Percentiles rank a stretch among this genome's conserved stretches.
These are phyloP conservation scores for Colletotrichum sp. DNA, from an alignment of 2,329 filamentous ascomycete species.

Conservation along the genomic window DNA sequence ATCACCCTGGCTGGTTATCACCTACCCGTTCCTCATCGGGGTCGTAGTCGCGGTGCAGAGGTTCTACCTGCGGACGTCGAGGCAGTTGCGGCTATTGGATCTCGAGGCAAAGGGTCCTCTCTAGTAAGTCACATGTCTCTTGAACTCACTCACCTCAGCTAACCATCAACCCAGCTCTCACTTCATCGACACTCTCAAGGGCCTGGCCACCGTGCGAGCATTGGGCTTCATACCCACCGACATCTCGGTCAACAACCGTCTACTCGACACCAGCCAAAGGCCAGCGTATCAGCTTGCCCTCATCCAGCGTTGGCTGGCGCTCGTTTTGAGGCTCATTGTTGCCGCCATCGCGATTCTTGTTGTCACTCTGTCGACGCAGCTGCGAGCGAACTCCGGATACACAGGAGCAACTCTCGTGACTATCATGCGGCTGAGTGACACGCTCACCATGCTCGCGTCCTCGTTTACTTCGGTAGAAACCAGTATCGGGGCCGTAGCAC, in stretches of 20 bases:
- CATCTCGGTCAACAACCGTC: slow-evolving; percentile 46
- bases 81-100: slow-evolving; percentile 65
- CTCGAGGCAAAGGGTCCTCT: slow-evolving; percentile 66
- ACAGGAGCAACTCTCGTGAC: slow-evolving; percentile 43
- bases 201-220: slow-evolving; percentile 60
- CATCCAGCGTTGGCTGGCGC: slow-evolving; percentile 62
- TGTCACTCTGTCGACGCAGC: slow-evolving; percentile 52
- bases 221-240: slow-evolving; percentile 57
- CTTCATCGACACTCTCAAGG: slow-evolving; percentile 61
- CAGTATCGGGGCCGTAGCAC: slow-evolving; percentile 30
- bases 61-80: slow-evolving; percentile 64
- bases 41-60: slow-evolving; percentile 57
- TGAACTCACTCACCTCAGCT: not conserved
- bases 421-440: slow-evolving; percentile 39
- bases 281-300: slow-evolving; percentile 63
- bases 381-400: slow-evolving; percentile 39
- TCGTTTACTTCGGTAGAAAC: slow-evolving; percentile 37
- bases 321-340: slow-evolving; percentile 56
- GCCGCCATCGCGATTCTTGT: slow-evolving; percentile 52
- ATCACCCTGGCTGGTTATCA: slow-evolving; percentile 50
- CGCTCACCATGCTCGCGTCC: slow-evolving; percentile 31
- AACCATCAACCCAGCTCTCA: slow-evolving; percentile 37
- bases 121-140: slow-evolving; percentile 42
- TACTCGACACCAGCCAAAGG: slow-evolving; percentile 60
- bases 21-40: slow-evolving; percentile 53